These are phyloP conservation scores for Litchi chinensis DNA, from an alignment of 345 rosid species.

Conservation along the genomic window DNA sequence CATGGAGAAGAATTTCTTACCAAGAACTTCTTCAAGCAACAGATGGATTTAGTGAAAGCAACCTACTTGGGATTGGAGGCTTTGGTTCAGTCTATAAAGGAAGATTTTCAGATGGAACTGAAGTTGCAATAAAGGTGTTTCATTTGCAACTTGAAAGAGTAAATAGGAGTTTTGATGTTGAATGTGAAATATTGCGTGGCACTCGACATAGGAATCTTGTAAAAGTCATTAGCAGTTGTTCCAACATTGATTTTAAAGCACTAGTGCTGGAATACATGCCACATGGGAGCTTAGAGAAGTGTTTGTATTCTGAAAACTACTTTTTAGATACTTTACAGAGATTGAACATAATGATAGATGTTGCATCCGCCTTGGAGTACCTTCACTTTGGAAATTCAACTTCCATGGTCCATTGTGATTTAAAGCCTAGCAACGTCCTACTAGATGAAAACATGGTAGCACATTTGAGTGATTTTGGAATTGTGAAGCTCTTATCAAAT, in stretches of 20 bases:
- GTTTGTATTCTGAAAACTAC: neutral
- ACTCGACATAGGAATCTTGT: slow-evolving; percentile 1
- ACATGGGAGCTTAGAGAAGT: slow-evolving; percentile 8
- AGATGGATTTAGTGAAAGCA: neutral
- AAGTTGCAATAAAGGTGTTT: neutral
- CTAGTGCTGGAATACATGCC: slow-evolving; percentile 14
- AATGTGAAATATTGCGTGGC: slow-evolving; percentile 1
- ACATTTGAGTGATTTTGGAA: neutral
- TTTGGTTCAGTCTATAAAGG: neutral
- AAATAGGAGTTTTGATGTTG: neutral
- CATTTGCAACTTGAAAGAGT: neutral
- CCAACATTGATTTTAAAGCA: neutral
- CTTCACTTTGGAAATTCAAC: neutral
- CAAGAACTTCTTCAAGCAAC: slow-evolving; percentile 10
- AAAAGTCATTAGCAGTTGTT: neutral
- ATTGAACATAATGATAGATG: neutral
- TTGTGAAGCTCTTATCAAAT: neutral
- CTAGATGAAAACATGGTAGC: neutral
- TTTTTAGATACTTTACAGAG: neutral
- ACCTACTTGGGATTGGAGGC: neutral
- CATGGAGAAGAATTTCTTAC: slow-evolving; percentile 19
- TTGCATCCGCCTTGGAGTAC: neutral
- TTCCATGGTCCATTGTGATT: neutral
- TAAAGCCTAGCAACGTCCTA: neutral
- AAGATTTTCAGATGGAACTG: neutral